Conservation (phyloP, 2,329 filamentous ascomycete genomes). For the Pleochaeta shiraiana region DNA sequence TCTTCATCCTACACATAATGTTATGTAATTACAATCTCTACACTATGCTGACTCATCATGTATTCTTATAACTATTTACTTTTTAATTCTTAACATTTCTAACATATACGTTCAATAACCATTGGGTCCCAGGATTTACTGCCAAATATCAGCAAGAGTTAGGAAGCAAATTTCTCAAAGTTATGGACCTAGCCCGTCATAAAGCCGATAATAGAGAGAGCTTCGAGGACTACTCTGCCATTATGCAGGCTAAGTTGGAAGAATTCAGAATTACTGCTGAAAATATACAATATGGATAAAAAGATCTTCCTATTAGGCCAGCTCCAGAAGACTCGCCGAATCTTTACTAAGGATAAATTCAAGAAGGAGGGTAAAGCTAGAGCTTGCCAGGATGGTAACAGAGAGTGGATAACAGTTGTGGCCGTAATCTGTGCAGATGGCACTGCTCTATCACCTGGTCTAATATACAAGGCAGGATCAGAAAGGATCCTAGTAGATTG, state of each 20-base stretch:
- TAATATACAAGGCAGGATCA: background rate
- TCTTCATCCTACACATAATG: too few relatives aligned
- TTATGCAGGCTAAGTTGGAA: background rate
- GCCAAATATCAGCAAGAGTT: too few relatives aligned
- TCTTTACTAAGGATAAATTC: background rate
- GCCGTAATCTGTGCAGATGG: background rate
- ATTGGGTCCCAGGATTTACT: too few relatives aligned
- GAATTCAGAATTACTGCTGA: background rate
- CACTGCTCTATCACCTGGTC: background rate
- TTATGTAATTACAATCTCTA: too few relatives aligned
- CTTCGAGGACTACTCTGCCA: background rate
- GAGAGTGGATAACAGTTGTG: background rate
- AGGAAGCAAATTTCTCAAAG: background rate
- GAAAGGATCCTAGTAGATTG: background rate
- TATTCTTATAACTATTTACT: too few relatives aligned
- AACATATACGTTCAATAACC: too few relatives aligned
- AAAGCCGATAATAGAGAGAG: background rate
- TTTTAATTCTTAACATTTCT: too few relatives aligned
- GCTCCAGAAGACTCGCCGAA: background rate
- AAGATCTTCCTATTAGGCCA: conserved; percentile 3
- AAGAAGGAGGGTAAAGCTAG: background rate
- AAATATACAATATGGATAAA: conserved; percentile 5
- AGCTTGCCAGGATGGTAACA: background rate
- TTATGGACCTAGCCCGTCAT: background rate
- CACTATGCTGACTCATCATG: too few relatives aligned